Evolutionary conservation across 225 moss, liverwort and hornwort genomes (phyloP).

Genomic region (Ulota crispa): DNA sequence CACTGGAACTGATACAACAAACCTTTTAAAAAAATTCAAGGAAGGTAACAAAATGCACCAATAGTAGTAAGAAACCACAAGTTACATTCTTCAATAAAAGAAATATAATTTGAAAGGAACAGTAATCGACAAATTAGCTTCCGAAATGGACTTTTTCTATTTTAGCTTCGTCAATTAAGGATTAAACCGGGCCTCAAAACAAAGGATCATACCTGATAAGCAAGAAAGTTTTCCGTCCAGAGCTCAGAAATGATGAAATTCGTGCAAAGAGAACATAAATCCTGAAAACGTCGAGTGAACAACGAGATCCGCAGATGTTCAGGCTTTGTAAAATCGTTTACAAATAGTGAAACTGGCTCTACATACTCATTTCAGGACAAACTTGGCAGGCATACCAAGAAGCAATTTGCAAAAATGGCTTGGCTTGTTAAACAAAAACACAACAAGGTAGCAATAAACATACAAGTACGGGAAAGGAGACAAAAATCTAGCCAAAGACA

Average conservation of each 20-base stretch:
- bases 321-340: not conserved
- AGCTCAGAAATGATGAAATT: slow-evolving; percentile 47
- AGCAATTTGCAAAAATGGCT: not conserved
- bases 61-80: too few species aligned
- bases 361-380: not conserved
- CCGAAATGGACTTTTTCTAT: too few species aligned
- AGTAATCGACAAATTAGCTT: too few species aligned
- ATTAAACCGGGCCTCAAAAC: not conserved
- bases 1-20: not conserved
- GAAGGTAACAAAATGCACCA: too few species aligned
- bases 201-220: slow-evolving; percentile 39
- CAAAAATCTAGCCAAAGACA: not conserved
- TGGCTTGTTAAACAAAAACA: not conserved
- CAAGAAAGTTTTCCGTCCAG: slow-evolving; percentile 47
- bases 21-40: too few species aligned
- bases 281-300: slow-evolving; percentile 12
- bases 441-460: not conserved
- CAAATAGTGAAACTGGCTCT: not conserved
- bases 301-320: not conserved
- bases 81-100: too few species aligned
- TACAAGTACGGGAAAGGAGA: slow-evolving; percentile 1
- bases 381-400: not conserved
- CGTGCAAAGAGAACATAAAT: slow-evolving; percentile 44
- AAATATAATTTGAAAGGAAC: too few species aligned
- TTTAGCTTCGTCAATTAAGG: not conserved